A percentile compares a stretch with the other conserved stretches of the same genome.
These are phyloP conservation scores for Saccharomycopsis selenospora DNA, from an alignment of 805 yeast genomes.

Conservation along the genomic window DNA sequence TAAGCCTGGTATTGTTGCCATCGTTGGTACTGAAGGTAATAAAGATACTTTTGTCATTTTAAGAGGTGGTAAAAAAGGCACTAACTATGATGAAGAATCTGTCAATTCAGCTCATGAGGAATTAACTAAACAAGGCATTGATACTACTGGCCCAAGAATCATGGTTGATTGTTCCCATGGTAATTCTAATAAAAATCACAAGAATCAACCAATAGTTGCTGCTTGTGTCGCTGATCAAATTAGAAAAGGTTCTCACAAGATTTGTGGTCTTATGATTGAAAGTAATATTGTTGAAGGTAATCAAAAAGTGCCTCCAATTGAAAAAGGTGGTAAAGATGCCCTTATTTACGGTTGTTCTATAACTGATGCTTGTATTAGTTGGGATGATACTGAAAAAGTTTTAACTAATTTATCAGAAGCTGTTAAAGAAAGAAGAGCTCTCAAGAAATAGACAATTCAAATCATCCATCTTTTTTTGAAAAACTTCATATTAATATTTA, in stretches of 20 bases:
- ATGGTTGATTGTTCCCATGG: constrained; percentile 99
- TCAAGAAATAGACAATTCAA: constrained; percentile 23
- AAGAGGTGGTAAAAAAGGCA: constrained; percentile 92
- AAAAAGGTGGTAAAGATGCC: constrained; percentile 42
- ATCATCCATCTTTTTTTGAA: too few relatives aligned
- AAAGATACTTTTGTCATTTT: constrained; percentile 88
- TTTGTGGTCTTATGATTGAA: constrained; percentile 95
- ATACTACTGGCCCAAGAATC: constrained; percentile 40
- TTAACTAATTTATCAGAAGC: constrained; percentile 74
- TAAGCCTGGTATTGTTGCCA: constrained; percentile 94
- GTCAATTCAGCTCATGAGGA: constrained; percentile 67
- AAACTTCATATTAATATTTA: too few relatives aligned
- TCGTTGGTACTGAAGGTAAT: constrained; percentile 93
- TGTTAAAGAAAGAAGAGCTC: constrained; percentile 69
- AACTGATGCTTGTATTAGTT: constrained; percentile 93
- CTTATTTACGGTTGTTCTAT: constrained; percentile 91
- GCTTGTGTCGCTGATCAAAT: constrained; percentile 75
- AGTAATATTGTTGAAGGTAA: constrained; percentile 86
- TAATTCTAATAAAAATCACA: constrained; percentile 88
- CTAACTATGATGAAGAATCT: constrained; percentile 82
- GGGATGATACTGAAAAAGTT: constrained; percentile 83
- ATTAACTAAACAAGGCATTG: constrained; percentile 34
- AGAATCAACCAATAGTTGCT: constrained; percentile 93
- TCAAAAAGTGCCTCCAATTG: constrained; percentile 68
- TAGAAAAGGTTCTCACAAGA: constrained; percentile 65